phyloP scores from a whole-genome alignment of 2,329 filamentous ascomycete genomes.

The Lasiodiplodia sp. region DNA sequence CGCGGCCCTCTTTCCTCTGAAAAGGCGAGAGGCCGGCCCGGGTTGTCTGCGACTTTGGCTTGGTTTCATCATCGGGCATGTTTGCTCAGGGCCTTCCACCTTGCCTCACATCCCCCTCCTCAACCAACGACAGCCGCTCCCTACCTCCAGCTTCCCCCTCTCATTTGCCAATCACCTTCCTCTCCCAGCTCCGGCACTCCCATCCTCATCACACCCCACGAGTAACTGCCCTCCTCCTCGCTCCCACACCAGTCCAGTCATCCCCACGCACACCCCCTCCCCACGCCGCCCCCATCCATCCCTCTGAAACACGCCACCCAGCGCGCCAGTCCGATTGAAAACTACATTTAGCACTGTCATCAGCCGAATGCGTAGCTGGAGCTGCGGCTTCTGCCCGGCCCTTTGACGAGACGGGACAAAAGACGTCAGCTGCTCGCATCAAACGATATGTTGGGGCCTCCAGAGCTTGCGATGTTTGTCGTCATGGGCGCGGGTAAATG shows the following conservation, averaged over 20 bases:
- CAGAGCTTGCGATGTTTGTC: conserved; percentile 2
- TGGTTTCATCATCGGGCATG: conserved; percentile 29
- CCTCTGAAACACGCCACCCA: not conserved
- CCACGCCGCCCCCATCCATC: not conserved
- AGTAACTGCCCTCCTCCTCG: not conserved
- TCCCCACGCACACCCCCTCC: not conserved
- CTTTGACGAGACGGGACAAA: not conserved
- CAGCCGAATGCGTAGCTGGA: not conserved
- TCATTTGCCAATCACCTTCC: not conserved
- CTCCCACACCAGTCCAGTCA: not conserved
- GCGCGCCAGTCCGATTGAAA: conserved; percentile 30
- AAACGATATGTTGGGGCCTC: not conserved
- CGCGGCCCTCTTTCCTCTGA: not conserved
- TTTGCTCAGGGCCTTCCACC: not conserved
- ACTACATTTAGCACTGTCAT: conserved; percentile 28
- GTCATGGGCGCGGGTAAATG: conserved; percentile 4
- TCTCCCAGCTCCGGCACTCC: not conserved
- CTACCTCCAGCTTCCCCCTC: not conserved
- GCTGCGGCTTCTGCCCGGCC: not conserved
- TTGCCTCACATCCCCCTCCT: not conserved
- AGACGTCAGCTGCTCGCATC: not conserved
- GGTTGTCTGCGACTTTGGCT: conserved; percentile 31
- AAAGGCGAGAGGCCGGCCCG: not conserved
- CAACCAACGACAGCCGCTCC: not conserved
- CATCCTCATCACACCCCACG: conserved; percentile 3